phyloP scores from a whole-genome alignment of 176 grass and related monocot species.

The Phyllostachys edulis region DNA sequence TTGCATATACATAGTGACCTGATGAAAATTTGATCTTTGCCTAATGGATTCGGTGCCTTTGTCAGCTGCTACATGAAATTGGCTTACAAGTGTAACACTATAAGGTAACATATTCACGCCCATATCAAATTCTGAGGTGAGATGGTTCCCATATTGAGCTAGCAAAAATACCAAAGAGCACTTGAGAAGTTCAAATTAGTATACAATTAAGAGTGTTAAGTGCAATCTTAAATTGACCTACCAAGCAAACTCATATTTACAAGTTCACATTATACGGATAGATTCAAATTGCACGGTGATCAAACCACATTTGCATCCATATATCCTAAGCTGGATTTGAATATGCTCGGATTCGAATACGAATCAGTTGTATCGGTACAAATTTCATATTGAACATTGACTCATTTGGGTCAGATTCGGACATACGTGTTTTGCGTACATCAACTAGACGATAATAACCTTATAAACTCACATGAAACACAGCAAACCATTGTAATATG shows the following conservation, averaged over 20 bases:
- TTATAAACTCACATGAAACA: not conserved
- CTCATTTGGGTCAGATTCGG: not conserved
- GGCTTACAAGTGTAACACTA: not conserved
- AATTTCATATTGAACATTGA: not conserved
- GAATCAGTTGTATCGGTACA: not conserved
- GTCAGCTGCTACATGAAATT: not conserved
- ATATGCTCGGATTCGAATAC: not conserved
- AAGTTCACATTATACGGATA: not conserved
- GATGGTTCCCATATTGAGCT: constrained; percentile 1
- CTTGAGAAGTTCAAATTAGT: not conserved
- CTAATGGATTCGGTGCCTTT: not conserved
- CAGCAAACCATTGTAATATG: not conserved
- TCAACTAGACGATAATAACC: not conserved
- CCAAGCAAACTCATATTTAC: constrained; percentile 5
- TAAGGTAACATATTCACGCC: not conserved
- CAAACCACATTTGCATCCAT: not conserved
- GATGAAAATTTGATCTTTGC: not conserved
- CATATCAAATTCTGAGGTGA: not conserved
- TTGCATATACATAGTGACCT: not conserved
- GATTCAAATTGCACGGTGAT: not conserved
- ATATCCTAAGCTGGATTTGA: constrained; percentile 6
- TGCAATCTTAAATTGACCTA: constrained; percentile 9
- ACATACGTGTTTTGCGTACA: not conserved
- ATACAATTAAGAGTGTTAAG: not conserved
- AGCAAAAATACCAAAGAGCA: not conserved